Percentiles rank a stretch among this genome's conserved stretches.
phyloP scores from a whole-genome alignment of 805 yeast genomes.

The Ogataea philodendri region DNA sequence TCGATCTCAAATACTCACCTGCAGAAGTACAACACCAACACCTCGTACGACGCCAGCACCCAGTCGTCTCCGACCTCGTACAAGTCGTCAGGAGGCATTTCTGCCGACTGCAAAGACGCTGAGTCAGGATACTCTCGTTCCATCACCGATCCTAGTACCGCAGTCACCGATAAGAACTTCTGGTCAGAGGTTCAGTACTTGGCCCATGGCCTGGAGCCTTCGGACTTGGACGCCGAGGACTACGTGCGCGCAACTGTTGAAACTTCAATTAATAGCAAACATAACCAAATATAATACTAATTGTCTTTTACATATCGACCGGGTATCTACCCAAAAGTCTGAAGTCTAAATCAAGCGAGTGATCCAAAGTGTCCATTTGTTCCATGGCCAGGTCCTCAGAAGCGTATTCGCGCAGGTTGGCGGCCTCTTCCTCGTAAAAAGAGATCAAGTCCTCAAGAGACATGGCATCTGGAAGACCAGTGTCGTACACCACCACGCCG shows the following conservation, averaged over 20 bases:
- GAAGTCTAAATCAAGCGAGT: not conserved
- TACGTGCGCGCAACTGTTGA: slow-evolving; percentile 20
- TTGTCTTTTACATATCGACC: no score
- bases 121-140: slow-evolving; percentile 13
- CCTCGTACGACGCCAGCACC: slow-evolving; percentile 16
- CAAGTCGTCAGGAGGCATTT: slow-evolving; percentile 8
- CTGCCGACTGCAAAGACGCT: slow-evolving; percentile 14
- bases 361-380: not conserved
- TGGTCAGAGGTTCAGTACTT: slow-evolving; percentile 34
- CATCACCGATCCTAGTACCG: slow-evolving; percentile 20
- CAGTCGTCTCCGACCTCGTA: slow-evolving; percentile 14
- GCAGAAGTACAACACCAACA: slow-evolving; percentile 16
- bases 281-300: slow-evolving; percentile 1
- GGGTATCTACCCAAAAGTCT: slow-evolving; percentile 3
- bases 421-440: not conserved
- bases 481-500: slow-evolving; percentile 32
- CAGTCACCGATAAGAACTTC: slow-evolving; percentile 23
- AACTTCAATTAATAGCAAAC: slow-evolving; percentile 12
- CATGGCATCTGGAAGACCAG: slow-evolving; percentile 11
- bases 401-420: not conserved
- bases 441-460: slow-evolving; percentile 1
- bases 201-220: slow-evolving; percentile 29
- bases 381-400: not conserved
- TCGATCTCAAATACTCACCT: slow-evolving; percentile 33
- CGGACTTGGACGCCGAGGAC: slow-evolving; percentile 22